These are phyloP conservation scores for Hydrangea macrophylla DNA, from an alignment of 148 eudicot genomes.

Conservation along the genomic window DNA sequence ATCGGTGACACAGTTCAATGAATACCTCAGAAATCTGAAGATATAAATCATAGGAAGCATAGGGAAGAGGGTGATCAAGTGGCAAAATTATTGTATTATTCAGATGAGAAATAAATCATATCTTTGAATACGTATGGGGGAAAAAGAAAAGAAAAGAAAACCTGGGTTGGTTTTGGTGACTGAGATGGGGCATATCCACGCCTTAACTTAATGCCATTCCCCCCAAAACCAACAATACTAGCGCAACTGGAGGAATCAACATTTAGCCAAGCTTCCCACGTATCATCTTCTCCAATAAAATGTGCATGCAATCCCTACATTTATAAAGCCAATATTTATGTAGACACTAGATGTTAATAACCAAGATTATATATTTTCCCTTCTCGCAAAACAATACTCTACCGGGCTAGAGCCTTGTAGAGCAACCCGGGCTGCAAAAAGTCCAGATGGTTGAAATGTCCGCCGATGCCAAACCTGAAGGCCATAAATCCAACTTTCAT, in stretches of 20 bases:
- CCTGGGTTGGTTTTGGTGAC: slow-evolving; percentile 94
- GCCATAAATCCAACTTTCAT: background rate
- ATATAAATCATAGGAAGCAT: background rate
- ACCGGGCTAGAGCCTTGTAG: slow-evolving; percentile 87
- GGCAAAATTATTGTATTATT: background rate
- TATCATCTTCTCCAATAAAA: slow-evolving; percentile 92
- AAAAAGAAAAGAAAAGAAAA: slow-evolving; percentile 12
- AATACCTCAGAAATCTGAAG: background rate
- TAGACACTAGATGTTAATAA: background rate
- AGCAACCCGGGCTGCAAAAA: slow-evolving; percentile 96
- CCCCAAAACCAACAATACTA: slow-evolving; percentile 52
- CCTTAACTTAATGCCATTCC: slow-evolving; percentile 71
- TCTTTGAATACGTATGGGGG: too few species aligned
- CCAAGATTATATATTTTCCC: slow-evolving; percentile 2
- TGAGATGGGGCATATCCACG: slow-evolving; percentile 90
- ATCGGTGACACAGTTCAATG: slow-evolving; percentile 1
- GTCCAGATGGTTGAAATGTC: slow-evolving; percentile 92
- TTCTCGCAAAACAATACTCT: slow-evolving; percentile 25
- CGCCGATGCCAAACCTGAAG: slow-evolving; percentile 95
- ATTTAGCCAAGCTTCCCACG: slow-evolving; percentile 98
- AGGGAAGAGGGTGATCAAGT: background rate
- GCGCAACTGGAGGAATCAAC: slow-evolving; percentile 84
- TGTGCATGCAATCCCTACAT: slow-evolving; percentile 88
- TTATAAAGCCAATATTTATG: slow-evolving; percentile 10
- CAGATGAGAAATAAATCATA: slow-evolving; percentile 4